Conservation (phyloP, 768 basidiomycete species). For the Agaricus sinodeliciosus region DNA sequence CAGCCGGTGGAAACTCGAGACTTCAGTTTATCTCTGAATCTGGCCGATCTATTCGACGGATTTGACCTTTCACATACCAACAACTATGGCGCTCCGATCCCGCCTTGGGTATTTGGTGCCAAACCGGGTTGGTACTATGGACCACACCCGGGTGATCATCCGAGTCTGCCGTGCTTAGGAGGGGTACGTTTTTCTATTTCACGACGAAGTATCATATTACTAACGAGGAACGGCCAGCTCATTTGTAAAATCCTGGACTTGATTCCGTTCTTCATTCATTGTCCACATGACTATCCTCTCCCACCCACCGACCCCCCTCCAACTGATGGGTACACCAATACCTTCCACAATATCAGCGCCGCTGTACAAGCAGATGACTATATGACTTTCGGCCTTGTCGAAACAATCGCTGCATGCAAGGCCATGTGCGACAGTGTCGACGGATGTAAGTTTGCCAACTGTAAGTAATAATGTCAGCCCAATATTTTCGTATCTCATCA, state of each 20-base stretch:
- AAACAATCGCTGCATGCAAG: constrained; percentile 24
- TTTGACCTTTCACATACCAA: constrained; percentile 13
- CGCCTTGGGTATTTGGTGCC: constrained; percentile 23
- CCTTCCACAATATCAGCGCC: constrained; percentile 23
- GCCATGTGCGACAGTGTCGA: constrained; percentile 24
- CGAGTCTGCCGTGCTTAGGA: constrained; percentile 18
- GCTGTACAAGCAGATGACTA: constrained; percentile 27
- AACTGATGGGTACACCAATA: constrained; percentile 17
- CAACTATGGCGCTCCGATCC: constrained; percentile 27
- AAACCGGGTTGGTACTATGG: constrained; percentile 35
- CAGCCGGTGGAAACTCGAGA: not conserved
- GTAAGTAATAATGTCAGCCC: constrained; percentile 14
- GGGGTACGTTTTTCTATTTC: constrained; percentile 14
- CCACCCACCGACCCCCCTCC: constrained; percentile 18
- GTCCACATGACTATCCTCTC: constrained; percentile 20
- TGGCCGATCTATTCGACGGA: constrained; percentile 2
- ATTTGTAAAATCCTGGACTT: constrained; percentile 11
- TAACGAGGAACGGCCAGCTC: not conserved
- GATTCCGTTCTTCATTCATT: constrained; percentile 26
- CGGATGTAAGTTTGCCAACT: constrained; percentile 26
- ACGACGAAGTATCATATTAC: constrained; percentile 17
- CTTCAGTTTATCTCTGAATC: constrained; percentile 3
- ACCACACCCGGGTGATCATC: constrained; percentile 17
- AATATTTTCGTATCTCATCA: not conserved
- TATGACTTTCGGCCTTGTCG: constrained; percentile 29